Evolutionary conservation across 345 rosid species (phyloP).

Genomic region (Rhizophora mangle): DNA sequence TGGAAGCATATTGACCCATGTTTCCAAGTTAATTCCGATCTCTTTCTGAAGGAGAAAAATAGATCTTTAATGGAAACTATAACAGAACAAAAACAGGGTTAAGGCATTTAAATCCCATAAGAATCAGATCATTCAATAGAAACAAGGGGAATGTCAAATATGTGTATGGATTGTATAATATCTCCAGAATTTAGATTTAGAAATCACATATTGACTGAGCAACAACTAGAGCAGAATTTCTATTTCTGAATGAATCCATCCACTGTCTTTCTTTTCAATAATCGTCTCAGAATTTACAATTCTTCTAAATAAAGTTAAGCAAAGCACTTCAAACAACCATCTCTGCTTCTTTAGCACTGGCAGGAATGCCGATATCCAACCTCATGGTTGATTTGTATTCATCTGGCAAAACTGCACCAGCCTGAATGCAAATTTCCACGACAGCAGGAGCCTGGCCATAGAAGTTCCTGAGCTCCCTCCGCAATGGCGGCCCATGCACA

Average conservation of each 20-base stretch:
- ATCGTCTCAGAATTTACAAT: conserved; percentile 2
- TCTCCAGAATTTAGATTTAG: too few relatives aligned
- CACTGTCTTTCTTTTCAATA: background rate
- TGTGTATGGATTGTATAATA: background rate
- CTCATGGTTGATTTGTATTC: conserved; percentile 88
- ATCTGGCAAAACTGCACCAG: conserved; percentile 75
- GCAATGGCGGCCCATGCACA: conserved; percentile 61
- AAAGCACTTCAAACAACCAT: conserved; percentile 67
- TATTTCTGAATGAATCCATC: too few relatives aligned
- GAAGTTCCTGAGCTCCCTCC: conserved; percentile 60
- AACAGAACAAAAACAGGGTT: too few relatives aligned
- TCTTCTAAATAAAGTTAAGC: background rate
- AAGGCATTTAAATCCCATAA: too few relatives aligned
- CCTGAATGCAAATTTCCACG: conserved; percentile 83
- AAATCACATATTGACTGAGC: too few relatives aligned
- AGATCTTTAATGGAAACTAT: too few relatives aligned
- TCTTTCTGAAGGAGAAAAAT: too few relatives aligned
- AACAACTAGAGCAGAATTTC: too few relatives aligned
- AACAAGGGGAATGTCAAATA: too few relatives aligned
- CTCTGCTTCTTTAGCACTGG: conserved; percentile 72
- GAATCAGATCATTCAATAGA: too few relatives aligned
- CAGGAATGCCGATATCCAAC: conserved; percentile 84
- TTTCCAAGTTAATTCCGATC: too few relatives aligned
- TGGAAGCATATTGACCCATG: too few relatives aligned
- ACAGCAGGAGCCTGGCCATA: conserved; percentile 93